These are phyloP conservation scores for Taiozyma onychis DNA, from an alignment of 1,139 yeast species.

Conservation along the genomic window DNA sequence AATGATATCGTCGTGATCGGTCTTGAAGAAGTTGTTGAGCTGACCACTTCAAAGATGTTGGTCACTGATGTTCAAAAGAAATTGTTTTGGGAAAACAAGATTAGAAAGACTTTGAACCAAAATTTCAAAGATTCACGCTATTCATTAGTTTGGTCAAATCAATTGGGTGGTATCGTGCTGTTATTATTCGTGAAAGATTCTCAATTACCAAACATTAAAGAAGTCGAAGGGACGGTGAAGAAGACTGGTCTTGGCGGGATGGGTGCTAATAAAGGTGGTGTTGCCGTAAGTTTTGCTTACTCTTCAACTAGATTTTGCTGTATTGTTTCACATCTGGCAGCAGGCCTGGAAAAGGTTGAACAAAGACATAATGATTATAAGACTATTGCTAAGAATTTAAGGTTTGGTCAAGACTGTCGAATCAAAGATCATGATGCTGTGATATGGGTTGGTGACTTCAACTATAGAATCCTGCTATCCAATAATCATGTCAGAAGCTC, in stretches of 20 bases:
- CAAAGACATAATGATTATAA: conserved; percentile 88
- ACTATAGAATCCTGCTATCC: conserved; percentile 74
- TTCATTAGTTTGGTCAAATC: conserved; percentile 75
- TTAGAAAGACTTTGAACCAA: conserved; percentile 51
- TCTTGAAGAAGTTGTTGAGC: conserved; percentile 86
- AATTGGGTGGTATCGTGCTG: conserved; percentile 87
- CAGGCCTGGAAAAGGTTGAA: conserved; percentile 77
- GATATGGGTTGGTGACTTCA: conserved; percentile 95
- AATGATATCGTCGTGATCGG: conserved; percentile 81
- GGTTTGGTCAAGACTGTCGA: conserved; percentile 64
- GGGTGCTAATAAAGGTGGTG: conserved; percentile 89
- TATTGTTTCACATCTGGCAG: conserved; percentile 91
- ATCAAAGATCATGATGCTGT: conserved; percentile 81
- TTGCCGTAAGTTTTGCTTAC: conserved; percentile 73
- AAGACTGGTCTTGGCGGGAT: conserved; percentile 92
- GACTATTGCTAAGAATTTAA: conserved; percentile 70
- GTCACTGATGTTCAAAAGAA: conserved; percentile 71
- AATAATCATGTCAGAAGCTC: conserved; percentile 69
- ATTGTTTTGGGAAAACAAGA: conserved; percentile 71
- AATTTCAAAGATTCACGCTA: conserved; percentile 40
- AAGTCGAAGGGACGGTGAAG: conserved; percentile 73
- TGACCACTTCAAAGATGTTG: conserved; percentile 86
- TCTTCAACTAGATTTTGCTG: conserved; percentile 78
- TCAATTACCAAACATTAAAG: conserved; percentile 58
- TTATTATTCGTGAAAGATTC: conserved; percentile 64